A percentile compares a stretch with the other conserved stretches of the same genome.
These are phyloP conservation scores for Hebeloma cylindrosporum DNA, from an alignment of 768 basidiomycete species.

Conservation along the genomic window DNA sequence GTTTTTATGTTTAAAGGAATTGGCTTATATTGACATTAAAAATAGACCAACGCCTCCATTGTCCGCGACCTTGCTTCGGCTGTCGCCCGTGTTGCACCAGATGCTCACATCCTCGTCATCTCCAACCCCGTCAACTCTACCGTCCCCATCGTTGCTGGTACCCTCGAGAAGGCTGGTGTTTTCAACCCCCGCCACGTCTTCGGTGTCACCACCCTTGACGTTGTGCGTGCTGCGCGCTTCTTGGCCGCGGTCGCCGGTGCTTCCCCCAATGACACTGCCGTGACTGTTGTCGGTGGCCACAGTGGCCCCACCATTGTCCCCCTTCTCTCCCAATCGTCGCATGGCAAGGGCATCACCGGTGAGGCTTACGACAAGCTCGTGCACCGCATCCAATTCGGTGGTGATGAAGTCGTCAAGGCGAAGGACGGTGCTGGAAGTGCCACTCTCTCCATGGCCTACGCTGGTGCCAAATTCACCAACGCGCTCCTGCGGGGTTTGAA, in stretches of 20 bases:
- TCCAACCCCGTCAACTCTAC: slow-evolving; percentile 99
- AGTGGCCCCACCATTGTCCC: slow-evolving; percentile 97
- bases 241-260: slow-evolving; percentile 66
- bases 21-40: slow-evolving; percentile 3
- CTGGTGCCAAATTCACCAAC: slow-evolving; percentile 88
- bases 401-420: slow-evolving; percentile 98
- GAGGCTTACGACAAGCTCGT: slow-evolving; percentile 79
- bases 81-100: slow-evolving; percentile 81
- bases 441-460: slow-evolving; percentile 93
- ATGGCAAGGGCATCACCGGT: slow-evolving; percentile 72
- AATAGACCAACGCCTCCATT: slow-evolving; percentile 98
- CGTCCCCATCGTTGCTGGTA: slow-evolving; percentile 93
- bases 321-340: slow-evolving; percentile 77
- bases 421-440: slow-evolving; percentile 95
- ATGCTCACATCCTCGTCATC: slow-evolving; percentile 94
- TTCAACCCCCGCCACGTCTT: slow-evolving; percentile 89
- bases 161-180: slow-evolving; percentile 88
- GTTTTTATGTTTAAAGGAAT: background rate
- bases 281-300: slow-evolving; percentile 95
- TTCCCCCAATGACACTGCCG: slow-evolving; percentile 61
- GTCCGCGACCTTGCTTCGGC: slow-evolving; percentile 93
- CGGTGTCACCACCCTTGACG: slow-evolving; percentile 97
- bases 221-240: slow-evolving; percentile 95
- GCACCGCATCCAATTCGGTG: slow-evolving; percentile 94
- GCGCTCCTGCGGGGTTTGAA: slow-evolving; percentile 81